These are phyloP conservation scores for Periconia sp. DNA, from an alignment of 2,329 filamentous ascomycete species.

Conservation along the genomic window DNA sequence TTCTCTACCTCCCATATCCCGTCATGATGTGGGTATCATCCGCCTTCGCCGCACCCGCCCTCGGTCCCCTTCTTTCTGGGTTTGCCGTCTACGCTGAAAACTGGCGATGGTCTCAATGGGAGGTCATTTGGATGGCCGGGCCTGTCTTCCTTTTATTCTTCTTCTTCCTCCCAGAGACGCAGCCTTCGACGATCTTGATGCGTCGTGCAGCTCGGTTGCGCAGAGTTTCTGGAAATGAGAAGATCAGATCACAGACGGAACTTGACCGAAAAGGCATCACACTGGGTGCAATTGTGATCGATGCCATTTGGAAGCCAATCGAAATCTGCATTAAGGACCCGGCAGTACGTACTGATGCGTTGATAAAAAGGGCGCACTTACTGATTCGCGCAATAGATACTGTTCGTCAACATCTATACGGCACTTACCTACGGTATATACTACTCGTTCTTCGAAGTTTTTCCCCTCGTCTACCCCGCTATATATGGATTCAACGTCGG, in stretches of 20 bases:
- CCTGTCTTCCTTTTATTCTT: constrained; percentile 68
- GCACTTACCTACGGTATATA: constrained; percentile 30
- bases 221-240: constrained; percentile 62
- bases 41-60: constrained; percentile 58
- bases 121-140: constrained; percentile 66
- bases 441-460: constrained; percentile 31
- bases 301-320: constrained; percentile 66
- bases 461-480: constrained; percentile 26
- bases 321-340: constrained; percentile 51
- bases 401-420: constrained; percentile 23
- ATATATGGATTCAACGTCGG: constrained; percentile 30
- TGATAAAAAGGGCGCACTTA: constrained; percentile 3
- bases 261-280: constrained; percentile 65
- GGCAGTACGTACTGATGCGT: constrained; percentile 15
- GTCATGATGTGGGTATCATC: constrained; percentile 65
- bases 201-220: constrained; percentile 67
- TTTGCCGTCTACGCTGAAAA: constrained; percentile 49
- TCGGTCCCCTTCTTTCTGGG: constrained; percentile 67
- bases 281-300: constrained; percentile 54
- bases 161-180: constrained; percentile 69
- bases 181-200: constrained; percentile 63
- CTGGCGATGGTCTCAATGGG: constrained; percentile 71
- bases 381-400: constrained; percentile 19
- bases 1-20: constrained; percentile 63
- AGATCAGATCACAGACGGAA: constrained; percentile 67